These are phyloP conservation scores for Geosiphon pyriformis DNA, from an alignment of 192 early-diverging fungal species.

Conservation along the genomic window DNA sequence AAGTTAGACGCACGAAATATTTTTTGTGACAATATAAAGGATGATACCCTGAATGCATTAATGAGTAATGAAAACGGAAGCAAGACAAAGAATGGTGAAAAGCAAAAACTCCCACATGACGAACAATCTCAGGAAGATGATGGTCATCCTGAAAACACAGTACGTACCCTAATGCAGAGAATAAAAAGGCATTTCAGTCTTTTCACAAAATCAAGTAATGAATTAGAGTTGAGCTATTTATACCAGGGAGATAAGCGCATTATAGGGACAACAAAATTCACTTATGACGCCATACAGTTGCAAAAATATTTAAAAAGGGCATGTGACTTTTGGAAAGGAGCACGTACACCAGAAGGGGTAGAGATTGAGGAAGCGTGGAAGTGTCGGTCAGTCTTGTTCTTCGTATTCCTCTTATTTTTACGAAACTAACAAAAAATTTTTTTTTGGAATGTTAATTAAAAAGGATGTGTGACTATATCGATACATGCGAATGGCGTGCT, in stretches of 20 bases:
- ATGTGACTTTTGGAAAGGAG: constrained; percentile 15
- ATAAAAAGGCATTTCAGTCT: background rate
- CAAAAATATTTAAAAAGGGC: background rate
- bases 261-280: background rate
- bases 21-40: background rate
- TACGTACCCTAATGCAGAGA: constrained; percentile 1
- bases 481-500: constrained; percentile 20
- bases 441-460: background rate
- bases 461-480: constrained; percentile 18
- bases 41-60: background rate
- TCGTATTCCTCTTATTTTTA: too few species aligned
- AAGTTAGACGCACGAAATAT: background rate
- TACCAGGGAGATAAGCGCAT: constrained; percentile 11
- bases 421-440: background rate
- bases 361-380: constrained; percentile 23
- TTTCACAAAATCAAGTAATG: background rate
- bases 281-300: constrained; percentile 4
- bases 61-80: background rate
- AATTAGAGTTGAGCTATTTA: constrained; percentile 14
- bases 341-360: constrained; percentile 5
- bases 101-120: background rate
- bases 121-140: background rate
- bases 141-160: background rate
- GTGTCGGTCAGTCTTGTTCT: constrained; percentile 7
- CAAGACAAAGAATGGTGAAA: background rate